Conservation (phyloP, 2,329 filamentous ascomycete genomes). For the Fusarium praegraminearum region DNA sequence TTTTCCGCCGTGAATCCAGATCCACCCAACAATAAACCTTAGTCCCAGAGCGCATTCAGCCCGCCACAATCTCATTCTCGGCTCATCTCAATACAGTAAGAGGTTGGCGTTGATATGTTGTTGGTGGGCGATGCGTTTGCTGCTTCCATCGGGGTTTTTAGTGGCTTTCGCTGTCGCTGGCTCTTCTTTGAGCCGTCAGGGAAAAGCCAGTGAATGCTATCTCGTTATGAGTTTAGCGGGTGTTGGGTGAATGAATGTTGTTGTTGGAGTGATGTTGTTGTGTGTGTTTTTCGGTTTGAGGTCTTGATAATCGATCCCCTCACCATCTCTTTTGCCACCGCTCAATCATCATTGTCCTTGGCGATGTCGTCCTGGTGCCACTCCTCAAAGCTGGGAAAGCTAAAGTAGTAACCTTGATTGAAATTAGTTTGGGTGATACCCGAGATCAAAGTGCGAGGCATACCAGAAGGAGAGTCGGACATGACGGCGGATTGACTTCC, state of each 20-base stretch:
- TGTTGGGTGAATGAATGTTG: conserved; percentile 22
- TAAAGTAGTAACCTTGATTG: conserved; percentile 69
- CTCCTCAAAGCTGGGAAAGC: conserved; percentile 79
- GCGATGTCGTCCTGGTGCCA: conserved; percentile 58
- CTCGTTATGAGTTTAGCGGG: conserved; percentile 19
- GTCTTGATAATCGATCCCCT: conserved; percentile 27
- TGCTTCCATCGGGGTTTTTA: conserved; percentile 23
- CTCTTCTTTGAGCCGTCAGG: conserved; percentile 28
- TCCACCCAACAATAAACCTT: conserved; percentile 26
- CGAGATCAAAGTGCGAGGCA: neutral
- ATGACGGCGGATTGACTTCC: conserved; percentile 43
- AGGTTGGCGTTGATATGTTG: conserved; percentile 13
- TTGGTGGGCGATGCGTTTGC: conserved; percentile 24
- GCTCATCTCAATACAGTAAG: conserved; percentile 10
- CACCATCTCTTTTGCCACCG: conserved; percentile 19
- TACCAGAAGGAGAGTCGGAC: conserved; percentile 49
- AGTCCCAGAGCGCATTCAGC: conserved; percentile 32
- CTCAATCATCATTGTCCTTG: conserved; percentile 46
- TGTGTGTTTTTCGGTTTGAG: conserved; percentile 32
- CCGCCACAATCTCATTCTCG: conserved; percentile 29
- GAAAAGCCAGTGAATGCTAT: conserved; percentile 4
- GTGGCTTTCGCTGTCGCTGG: conserved; percentile 35
- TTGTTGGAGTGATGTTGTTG: conserved; percentile 29
- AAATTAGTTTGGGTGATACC: conserved; percentile 52
- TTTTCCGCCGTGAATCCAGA: conserved; percentile 11